Evolutionary conservation across 2,329 filamentous ascomycete genomes (phyloP).

Genomic region (Ophiostoma sp.): DNA sequence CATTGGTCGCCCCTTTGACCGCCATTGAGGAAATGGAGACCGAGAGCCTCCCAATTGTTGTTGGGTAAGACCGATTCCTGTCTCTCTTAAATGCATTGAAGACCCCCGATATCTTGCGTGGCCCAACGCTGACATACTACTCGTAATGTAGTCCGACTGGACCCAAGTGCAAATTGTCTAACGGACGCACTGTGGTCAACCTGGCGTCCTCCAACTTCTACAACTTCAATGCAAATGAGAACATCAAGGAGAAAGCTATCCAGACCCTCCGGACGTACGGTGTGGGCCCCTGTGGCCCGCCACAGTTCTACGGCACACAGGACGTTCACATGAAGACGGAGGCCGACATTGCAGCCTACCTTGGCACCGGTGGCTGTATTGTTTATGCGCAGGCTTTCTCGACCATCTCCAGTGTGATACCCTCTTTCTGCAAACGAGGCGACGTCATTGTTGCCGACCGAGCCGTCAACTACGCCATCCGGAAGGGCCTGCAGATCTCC

Average conservation of each 20-base stretch:
- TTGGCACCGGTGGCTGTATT: constrained; percentile 86
- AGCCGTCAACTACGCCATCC: constrained; percentile 88
- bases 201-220: constrained; percentile 96
- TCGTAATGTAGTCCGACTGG: constrained; percentile 68
- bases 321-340: constrained; percentile 98
- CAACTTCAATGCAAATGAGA: constrained; percentile 91
- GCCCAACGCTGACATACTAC: neutral
- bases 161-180: constrained; percentile 84
- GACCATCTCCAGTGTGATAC: constrained; percentile 95
- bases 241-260: constrained; percentile 92
- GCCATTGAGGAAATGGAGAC: constrained; percentile 76
- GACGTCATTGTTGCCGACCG: constrained; percentile 96
- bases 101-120: neutral
- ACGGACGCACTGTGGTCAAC: constrained; percentile 87
- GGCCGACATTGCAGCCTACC: constrained; percentile 83
- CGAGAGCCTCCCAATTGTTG: constrained; percentile 82
- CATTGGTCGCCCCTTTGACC: constrained; percentile 74
- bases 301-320: constrained; percentile 97
- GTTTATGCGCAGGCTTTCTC: constrained; percentile 96
- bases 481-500: constrained; percentile 91
- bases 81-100: neutral
- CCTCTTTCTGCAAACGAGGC: constrained; percentile 93
- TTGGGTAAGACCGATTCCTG: constrained; percentile 61
- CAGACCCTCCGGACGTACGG: constrained; percentile 92
- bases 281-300: constrained; percentile 93